phyloP scores from a whole-genome alignment of 1,284 basidiomycete species.

The Puccinia coronata region DNA sequence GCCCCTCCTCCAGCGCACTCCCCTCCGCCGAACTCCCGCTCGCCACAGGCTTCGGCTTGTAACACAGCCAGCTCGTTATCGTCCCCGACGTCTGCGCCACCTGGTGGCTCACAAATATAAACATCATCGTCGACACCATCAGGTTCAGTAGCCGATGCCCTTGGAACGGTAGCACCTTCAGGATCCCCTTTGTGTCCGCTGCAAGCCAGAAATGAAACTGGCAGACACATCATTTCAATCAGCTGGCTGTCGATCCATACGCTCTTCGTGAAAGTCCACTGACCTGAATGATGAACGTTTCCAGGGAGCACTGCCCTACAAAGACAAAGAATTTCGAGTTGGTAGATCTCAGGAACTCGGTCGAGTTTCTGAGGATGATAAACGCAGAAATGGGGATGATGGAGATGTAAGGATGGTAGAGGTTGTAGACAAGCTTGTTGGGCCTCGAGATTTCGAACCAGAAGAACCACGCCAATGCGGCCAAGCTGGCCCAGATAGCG shows the following conservation, averaged over 20 bases:
- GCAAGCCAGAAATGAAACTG: conserved; percentile 88
- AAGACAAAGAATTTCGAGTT: conserved; percentile 73
- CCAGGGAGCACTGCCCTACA: conserved; percentile 76
- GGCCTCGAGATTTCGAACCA: conserved; percentile 74
- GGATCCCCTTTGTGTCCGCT: conserved; percentile 78
- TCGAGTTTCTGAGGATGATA: conserved; percentile 74
- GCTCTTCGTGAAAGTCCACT: conserved; percentile 10
- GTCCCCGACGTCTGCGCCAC: conserved; percentile 29
- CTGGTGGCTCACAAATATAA: conserved; percentile 39
- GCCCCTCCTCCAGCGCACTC: not conserved
- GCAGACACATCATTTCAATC: not conserved
- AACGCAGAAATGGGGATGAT: conserved; percentile 76
- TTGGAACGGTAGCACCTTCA: conserved; percentile 75
- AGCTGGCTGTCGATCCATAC: not conserved
- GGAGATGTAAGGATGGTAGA: conserved; percentile 79
- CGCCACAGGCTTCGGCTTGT: conserved; percentile 21
- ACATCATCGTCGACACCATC: conserved; percentile 69
- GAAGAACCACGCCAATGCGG: conserved; percentile 74
- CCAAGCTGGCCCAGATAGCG: conserved; percentile 63
- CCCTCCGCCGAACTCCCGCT: not conserved
- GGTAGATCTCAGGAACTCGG: conserved; percentile 68
- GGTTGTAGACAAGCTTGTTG: conserved; percentile 80
- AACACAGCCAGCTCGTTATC: conserved; percentile 39
- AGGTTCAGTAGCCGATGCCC: conserved; percentile 74
- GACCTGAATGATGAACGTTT: conserved; percentile 72